These are phyloP conservation scores for Phytopythium cucurbitacearum DNA, from an alignment of 352 stramenopile genomes.

Conservation along the genomic window DNA sequence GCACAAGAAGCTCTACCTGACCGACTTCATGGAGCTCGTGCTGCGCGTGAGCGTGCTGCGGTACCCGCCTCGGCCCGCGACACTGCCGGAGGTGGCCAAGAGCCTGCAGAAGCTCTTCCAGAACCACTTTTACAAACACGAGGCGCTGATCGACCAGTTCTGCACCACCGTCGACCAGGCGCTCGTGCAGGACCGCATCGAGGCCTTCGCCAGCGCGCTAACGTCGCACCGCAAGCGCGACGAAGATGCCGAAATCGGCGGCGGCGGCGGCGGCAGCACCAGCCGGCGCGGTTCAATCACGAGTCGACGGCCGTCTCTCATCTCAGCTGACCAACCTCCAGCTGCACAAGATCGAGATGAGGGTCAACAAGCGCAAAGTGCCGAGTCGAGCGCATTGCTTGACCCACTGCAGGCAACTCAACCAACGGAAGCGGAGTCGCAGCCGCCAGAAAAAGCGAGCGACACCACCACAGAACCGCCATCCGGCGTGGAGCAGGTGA, in stretches of 20 bases:
- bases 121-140: conserved; percentile 67
- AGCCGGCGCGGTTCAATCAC: neutral
- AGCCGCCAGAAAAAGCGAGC: too few relatives aligned
- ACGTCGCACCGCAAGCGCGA: conserved; percentile 20
- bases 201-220: conserved; percentile 55
- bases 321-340: too few relatives aligned
- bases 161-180: conserved; percentile 52
- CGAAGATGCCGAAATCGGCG: neutral
- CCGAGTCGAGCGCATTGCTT: too few relatives aligned
- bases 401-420: too few relatives aligned
- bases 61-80: conserved; percentile 39
- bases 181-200: conserved; percentile 50
- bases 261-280: neutral
- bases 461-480: too few relatives aligned
- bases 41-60: conserved; percentile 53
- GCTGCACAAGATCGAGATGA: too few relatives aligned
- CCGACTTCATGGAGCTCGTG: conserved; percentile 77
- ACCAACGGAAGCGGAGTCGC: too few relatives aligned
- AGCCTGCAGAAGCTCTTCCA: conserved; percentile 58
- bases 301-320: neutral
- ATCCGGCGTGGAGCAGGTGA: too few relatives aligned
- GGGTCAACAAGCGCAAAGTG: too few relatives aligned
- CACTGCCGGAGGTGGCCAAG: conserved; percentile 34
- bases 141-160: conserved; percentile 56
- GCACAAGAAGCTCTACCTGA: conserved; percentile 73